A percentile compares a stretch with the other conserved stretches of the same genome.
Conservation (phyloP, 1,284 basidiomycete species). For the Earliella scabrosa region DNA sequence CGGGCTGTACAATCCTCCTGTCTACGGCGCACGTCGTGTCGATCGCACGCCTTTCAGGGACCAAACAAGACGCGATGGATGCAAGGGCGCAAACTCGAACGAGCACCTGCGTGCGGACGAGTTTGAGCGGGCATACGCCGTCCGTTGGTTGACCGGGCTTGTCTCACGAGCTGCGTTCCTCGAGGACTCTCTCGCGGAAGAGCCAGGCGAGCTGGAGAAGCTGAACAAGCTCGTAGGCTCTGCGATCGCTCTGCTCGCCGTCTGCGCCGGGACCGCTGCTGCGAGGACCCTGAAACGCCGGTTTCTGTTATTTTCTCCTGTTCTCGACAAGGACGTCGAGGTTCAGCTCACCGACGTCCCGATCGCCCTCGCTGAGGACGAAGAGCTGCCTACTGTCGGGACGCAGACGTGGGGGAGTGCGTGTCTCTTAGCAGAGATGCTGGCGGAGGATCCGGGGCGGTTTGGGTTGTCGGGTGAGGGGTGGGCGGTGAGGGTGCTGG, state of each 20-base stretch:
- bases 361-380: conserved; percentile 56
- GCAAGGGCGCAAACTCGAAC: no score
- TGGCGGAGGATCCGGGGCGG: conserved; percentile 59
- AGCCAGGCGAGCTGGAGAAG: conserved; percentile 15
- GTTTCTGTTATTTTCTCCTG: conserved; percentile 41
- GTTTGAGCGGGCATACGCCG: conserved; percentile 70
- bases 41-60: no score
- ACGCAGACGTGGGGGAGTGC: conserved; percentile 93
- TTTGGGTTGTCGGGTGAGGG: conserved; percentile 48
- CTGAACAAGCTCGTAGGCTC: conserved; percentile 46
- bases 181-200: conserved; percentile 20
- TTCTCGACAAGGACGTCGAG: conserved; percentile 27
- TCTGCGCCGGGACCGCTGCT: conserved; percentile 44
- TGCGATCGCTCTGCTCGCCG: conserved; percentile 53
- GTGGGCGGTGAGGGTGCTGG: conserved; percentile 55
- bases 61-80: no score
- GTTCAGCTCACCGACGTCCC: conserved; percentile 76
- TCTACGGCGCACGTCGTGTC: no score
- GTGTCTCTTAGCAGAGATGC: conserved; percentile 80
- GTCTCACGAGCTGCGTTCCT: conserved; percentile 38
- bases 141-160: conserved; percentile 73
- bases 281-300: conserved; percentile 44
- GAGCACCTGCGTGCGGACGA: conserved; percentile 46
- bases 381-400: conserved; percentile 80
- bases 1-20: no score